Evolutionary conservation across 2,329 filamentous ascomycete species (phyloP).

Genomic region (Leptographium lundbergii): DNA sequence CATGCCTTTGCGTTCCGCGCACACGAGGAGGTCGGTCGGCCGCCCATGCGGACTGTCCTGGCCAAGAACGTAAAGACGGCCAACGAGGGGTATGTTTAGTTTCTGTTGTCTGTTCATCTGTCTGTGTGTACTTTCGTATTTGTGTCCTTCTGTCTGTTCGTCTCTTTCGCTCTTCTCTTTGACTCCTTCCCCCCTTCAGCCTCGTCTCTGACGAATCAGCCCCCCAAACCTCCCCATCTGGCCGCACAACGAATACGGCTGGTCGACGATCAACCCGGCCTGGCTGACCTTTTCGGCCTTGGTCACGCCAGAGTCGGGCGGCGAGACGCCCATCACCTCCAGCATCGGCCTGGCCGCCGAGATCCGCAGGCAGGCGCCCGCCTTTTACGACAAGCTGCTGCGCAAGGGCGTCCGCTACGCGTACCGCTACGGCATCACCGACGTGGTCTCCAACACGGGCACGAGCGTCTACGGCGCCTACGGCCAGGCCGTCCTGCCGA

Average conservation of each 20-base stretch:
- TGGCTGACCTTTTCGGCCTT: conserved; percentile 16
- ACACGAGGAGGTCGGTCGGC: no score
- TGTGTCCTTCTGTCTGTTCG: not conserved
- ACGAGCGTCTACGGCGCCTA: conserved; percentile 15
- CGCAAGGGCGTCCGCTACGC: conserved; percentile 9
- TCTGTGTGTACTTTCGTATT: no score
- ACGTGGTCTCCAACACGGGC: conserved; percentile 1
- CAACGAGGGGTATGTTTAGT: conserved; percentile 14
- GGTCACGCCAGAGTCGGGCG: conserved; percentile 6
- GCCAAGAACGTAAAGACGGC: conserved; percentile 17
- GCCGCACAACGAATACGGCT: conserved; percentile 16
- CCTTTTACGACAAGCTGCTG: conserved; percentile 13
- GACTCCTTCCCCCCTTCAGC: not conserved
- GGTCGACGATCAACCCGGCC: conserved; percentile 16
- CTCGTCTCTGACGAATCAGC: not conserved
- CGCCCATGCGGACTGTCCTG: no score
- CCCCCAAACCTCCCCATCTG: conserved; percentile 15
- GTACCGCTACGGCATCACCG: conserved; percentile 1
- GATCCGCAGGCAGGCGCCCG: no score
- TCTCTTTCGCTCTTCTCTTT: not conserved
- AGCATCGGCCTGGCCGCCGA: conserved; percentile 14
- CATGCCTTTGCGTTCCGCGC: no score
- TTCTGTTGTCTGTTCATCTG: no score
- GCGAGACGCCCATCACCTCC: conserved; percentile 16
- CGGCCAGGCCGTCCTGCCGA: conserved; percentile 12